Evolutionary conservation across 179 eudicot genomes (phyloP), one percentile per base, ranked within the genome.

Genomic region (Sideroxylon spinosum): DNA sequence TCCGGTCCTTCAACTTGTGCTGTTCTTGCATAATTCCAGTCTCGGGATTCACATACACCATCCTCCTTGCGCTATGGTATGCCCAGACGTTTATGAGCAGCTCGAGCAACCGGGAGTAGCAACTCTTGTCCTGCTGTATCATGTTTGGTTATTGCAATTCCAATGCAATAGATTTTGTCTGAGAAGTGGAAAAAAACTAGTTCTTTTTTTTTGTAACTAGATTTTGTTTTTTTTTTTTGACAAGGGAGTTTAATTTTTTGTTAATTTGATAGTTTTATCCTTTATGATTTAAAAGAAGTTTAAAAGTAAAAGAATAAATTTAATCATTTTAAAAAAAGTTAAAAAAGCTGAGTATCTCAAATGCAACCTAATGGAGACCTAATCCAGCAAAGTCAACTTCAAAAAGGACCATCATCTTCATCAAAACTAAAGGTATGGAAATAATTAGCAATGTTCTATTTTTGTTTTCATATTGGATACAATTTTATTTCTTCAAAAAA

Each of bases 51-150:
- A 94, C 81, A 64, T 93, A 93, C 62, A 94, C 90, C 86, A 94
- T 94, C 76, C 86, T 85, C 75, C 97, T 87, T 0, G 90, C 91
- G 25, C 98, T 93, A 69, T 94, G 98, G 78, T 91, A 94, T 0
- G 96, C 96, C 98, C 98, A 94, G 16, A 94, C 90, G 25, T 93
- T 93, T 74, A 95, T 82, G 0, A 95, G 90, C 37, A 95, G 85
- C 87, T 95, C 98, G 2, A 95, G 92, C 68, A 95, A 83, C 83
- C 97, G 91, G 28, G 95, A 87, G 86, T 95, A 95, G 85, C 98
- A 95, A 74, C 90, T 87, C 70, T 91, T 95, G 89, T 93, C 98
- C 98, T 95, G 94, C 75, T 6, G 44, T 37, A 56, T 11, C 59
- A 44, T 74, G 1, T 68, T 19, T 23, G 19, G 16, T 62, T 65